phyloP scores from a whole-genome alignment of 768 basidiomycete genomes.

The Postia placenta region DNA sequence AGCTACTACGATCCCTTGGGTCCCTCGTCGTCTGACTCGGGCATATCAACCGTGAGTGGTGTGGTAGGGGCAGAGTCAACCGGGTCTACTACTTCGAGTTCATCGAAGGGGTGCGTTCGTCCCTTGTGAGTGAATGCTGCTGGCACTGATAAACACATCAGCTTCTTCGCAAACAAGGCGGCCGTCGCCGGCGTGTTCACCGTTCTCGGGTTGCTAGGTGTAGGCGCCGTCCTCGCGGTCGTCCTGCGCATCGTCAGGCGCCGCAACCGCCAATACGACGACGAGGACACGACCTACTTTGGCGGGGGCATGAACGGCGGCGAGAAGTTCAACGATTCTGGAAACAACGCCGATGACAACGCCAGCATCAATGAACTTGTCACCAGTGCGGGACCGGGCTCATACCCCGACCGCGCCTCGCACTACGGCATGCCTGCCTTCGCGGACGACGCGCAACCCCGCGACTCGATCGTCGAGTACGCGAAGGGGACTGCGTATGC shows the following conservation, averaged over 20 bases:
- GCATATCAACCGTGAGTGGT: constrained; percentile 1
- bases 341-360: constrained; percentile 5
- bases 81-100: constrained; percentile 2
- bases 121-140: neutral
- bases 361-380: constrained; percentile 11
- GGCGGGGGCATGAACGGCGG: constrained; percentile 13
- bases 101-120: constrained; percentile 11
- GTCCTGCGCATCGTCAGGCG: constrained; percentile 27
- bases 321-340: constrained; percentile 8
- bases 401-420: constrained; percentile 21
- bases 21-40: neutral
- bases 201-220: constrained; percentile 30
- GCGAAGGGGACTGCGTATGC: constrained; percentile 23
- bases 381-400: constrained; percentile 13
- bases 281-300: constrained; percentile 24
- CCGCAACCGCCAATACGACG: constrained; percentile 18
- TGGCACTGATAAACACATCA: constrained; percentile 13
- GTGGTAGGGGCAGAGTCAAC: constrained; percentile 5
- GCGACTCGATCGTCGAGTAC: constrained; percentile 23
- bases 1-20: neutral
- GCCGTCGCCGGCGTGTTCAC: constrained; percentile 43
- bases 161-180: constrained; percentile 42
- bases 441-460: constrained; percentile 16
- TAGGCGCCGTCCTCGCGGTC: constrained; percentile 26
- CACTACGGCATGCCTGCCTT: constrained; percentile 20